These are phyloP conservation scores for Gaultheria prostrata DNA, from an alignment of 148 eudicot species.

Conservation along the genomic window DNA sequence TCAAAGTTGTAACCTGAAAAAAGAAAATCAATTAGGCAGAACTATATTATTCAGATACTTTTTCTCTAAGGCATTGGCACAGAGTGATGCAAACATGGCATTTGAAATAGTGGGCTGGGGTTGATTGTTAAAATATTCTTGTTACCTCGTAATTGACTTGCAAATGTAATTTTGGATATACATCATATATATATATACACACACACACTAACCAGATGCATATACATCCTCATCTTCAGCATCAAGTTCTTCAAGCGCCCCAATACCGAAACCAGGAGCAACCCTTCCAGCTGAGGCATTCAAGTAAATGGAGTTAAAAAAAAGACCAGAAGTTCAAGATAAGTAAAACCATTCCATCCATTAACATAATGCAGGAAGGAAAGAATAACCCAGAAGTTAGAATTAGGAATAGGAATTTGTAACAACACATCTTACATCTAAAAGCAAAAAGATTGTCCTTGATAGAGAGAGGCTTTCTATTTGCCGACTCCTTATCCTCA, in stretches of 20 bases:
- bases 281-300: slow-evolving; percentile 62
- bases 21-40: background rate
- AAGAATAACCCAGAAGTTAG: background rate
- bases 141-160: background rate
- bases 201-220: slow-evolving; percentile 53
- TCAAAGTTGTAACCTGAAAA: slow-evolving; percentile 62
- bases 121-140: background rate
- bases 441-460: slow-evolving; percentile 49
- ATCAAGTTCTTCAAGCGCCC: slow-evolving; percentile 92
- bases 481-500: slow-evolving; percentile 35
- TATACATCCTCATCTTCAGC: slow-evolving; percentile 93
- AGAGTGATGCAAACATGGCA: background rate
- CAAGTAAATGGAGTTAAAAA: slow-evolving; percentile 19
- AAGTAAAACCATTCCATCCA: background rate
- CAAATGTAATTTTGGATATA: background rate
- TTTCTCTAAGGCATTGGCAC: background rate
- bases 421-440: slow-evolving; percentile 47
- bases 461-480: slow-evolving; percentile 39
- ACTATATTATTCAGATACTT: background rate
- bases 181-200: background rate
- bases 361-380: background rate
- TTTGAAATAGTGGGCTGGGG: background rate
- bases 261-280: slow-evolving; percentile 96
- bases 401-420: background rate
- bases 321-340: slow-evolving; percentile 10